A percentile compares a stretch with the other conserved stretches of the same genome.
phyloP scores from a whole-genome alignment of 139 green algal species.

The Chlorella sorokiniana region DNA sequence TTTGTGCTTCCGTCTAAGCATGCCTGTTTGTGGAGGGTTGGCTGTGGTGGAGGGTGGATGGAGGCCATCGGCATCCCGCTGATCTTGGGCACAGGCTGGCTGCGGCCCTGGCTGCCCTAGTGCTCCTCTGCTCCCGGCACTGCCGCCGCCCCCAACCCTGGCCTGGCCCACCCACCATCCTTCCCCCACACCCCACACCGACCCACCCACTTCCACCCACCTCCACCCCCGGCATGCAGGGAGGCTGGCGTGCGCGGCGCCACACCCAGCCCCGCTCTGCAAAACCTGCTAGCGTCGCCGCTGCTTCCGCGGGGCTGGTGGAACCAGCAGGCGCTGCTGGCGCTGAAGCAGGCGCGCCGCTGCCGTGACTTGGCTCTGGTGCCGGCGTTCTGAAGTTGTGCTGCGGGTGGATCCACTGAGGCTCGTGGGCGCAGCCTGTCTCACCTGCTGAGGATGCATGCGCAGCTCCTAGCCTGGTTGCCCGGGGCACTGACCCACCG shows the following conservation, averaged over 20 bases:
- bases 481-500: too few relatives aligned
- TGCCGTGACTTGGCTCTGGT: not conserved
- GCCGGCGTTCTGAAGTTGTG: too few relatives aligned
- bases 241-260: slow-evolving; percentile 47
- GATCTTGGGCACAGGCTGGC: too few relatives aligned
- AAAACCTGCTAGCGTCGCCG: slow-evolving; percentile 51
- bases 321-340: slow-evolving; percentile 46
- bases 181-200: not conserved
- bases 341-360: slow-evolving; percentile 40
- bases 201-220: not conserved
- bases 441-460: too few relatives aligned
- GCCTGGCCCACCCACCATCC: not conserved
- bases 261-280: slow-evolving; percentile 15
- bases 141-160: too few relatives aligned
- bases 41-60: not conserved
- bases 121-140: too few relatives aligned
- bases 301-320: slow-evolving; percentile 50
- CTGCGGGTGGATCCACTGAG: too few relatives aligned
- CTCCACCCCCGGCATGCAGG: slow-evolving; percentile 6
- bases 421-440: too few relatives aligned
- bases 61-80: too few relatives aligned
- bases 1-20: not conserved
- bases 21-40: not conserved
- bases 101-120: too few relatives aligned
- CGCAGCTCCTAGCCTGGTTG: too few relatives aligned